A percentile compares a stretch with the other conserved stretches of the same genome.
These are phyloP conservation scores for Borealophlyctis nickersoniae DNA, from an alignment of 192 early-diverging fungal genomes.

Conservation along the genomic window DNA sequence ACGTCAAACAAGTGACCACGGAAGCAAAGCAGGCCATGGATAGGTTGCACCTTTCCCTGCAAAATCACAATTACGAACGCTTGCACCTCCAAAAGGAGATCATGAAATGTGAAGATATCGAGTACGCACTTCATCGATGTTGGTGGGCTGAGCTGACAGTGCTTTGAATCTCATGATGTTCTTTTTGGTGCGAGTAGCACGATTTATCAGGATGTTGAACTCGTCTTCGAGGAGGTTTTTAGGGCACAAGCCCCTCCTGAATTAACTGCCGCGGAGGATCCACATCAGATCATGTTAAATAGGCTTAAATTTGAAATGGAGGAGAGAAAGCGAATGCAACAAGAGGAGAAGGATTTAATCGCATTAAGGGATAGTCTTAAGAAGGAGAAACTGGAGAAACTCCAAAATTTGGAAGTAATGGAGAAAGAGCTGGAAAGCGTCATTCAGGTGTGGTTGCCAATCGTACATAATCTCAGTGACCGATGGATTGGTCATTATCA, in stretches of 20 bases:
- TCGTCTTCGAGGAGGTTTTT: conserved; percentile 43
- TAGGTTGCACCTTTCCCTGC: conserved; percentile 39
- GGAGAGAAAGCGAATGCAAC: conserved; percentile 42
- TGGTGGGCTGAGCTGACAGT: not conserved
- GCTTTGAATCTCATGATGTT: conserved; percentile 7
- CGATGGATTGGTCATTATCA: not conserved
- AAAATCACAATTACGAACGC: conserved; percentile 57
- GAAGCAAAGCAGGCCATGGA: conserved; percentile 59
- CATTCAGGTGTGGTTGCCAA: conserved; percentile 16
- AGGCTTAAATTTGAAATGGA: conserved; percentile 50
- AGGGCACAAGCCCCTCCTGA: conserved; percentile 20
- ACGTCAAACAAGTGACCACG: conserved; percentile 41
- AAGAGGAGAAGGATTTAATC: conserved; percentile 20
- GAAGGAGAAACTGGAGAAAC: conserved; percentile 14
- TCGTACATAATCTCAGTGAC: not conserved
- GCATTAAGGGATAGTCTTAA: not conserved
- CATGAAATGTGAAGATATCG: conserved; percentile 50
- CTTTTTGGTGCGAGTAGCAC: conserved; percentile 32
- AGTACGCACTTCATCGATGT: conserved; percentile 34
- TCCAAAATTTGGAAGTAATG: conserved; percentile 26
- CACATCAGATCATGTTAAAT: conserved; percentile 54
- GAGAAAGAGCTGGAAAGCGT: conserved; percentile 28
- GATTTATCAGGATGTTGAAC: conserved; percentile 51
- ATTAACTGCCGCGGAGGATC: conserved; percentile 23
- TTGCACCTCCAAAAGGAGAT: conserved; percentile 55